Evolutionary conservation across 2,329 filamentous ascomycete genomes (phyloP), one percentile per base, ranked within the genome.

Genomic region (Colletotrichum sp.): DNA sequence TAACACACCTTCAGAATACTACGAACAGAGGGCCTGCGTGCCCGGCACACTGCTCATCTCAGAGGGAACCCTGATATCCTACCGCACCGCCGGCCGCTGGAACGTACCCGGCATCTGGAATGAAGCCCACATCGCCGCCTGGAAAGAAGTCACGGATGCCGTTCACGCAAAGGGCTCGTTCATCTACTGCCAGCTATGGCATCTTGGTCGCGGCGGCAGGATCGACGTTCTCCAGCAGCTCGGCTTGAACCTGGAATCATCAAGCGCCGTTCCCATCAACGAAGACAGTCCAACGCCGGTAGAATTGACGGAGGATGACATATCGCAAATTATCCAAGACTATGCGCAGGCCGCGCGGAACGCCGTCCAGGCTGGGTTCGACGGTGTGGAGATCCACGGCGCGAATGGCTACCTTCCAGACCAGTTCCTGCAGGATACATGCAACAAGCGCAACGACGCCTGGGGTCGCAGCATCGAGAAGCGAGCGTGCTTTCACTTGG

Each of bases 131-230:
- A 85, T 92, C 55, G 85, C 84, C 2, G 88, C 84, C 0, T 94
- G 92, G 92, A 90, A 87, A 75, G 82, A 86, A 16, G 83, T 94
- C 55, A 91, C 89, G 3, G 87, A 90, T 31, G 89, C 88, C 1
- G 90, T 94, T 1, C 93, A 94, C 79, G 84, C 84, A 27, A 92
- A 92, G 77, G 89, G 89, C 7, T 88, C 86, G 21, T 90, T 86
- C 77, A 91, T 93, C 74, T 93, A 87, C 81, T 83, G 88, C 33
- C 93, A 94, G 79, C 84, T 95, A 1, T 94, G 92, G 91, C 88
- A 89, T 2, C 82, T 91, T 0, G 92, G 93, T 9, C 87, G 93
- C 2, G 86, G 87, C 2, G 88, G 88, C 3, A 80, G 82, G 11
- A 72, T 73, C 1, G 74, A 77, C 31, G 68, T 78, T 5, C 76